phyloP scores from a whole-genome alignment of 106 monocot genomes.

The Platanthera zijinensis region DNA sequence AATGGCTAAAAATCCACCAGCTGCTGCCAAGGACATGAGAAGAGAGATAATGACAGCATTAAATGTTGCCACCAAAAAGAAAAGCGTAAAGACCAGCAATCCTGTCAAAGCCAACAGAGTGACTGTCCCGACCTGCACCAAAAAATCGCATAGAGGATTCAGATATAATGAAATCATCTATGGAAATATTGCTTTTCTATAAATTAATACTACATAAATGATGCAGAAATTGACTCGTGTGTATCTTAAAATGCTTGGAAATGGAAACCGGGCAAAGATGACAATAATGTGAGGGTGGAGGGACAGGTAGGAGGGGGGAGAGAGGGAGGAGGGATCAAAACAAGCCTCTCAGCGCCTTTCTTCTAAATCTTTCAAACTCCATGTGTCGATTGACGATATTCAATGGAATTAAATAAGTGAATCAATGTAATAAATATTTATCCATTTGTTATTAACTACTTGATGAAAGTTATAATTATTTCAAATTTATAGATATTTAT shows the following conservation, averaged over 20 bases:
- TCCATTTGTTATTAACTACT: no score
- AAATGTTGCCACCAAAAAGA: constrained; percentile 60
- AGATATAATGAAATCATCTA: neutral
- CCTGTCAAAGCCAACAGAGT: constrained; percentile 52
- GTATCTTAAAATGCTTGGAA: neutral
- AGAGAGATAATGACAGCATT: constrained; percentile 71
- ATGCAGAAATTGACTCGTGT: neutral
- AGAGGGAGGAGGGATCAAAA: neutral
- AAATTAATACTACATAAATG: constrained; percentile 3
- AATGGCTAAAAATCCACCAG: constrained; percentile 75
- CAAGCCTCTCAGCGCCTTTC: neutral
- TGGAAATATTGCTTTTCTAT: neutral
- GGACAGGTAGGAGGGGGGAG: neutral
- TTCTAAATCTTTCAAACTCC: neutral
- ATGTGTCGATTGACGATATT: neutral
- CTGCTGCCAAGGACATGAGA: constrained; percentile 83
- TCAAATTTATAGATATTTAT: no score
- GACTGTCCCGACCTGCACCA: constrained; percentile 77
- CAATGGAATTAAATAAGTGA: no score
- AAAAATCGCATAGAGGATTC: neutral
- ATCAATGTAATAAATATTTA: no score
- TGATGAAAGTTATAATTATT: no score
- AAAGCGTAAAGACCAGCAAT: constrained; percentile 49
- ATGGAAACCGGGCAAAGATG: neutral
- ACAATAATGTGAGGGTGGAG: neutral